phyloP scores from a whole-genome alignment of 139 green algal genomes.

The Picochlorum costavermella region DNA sequence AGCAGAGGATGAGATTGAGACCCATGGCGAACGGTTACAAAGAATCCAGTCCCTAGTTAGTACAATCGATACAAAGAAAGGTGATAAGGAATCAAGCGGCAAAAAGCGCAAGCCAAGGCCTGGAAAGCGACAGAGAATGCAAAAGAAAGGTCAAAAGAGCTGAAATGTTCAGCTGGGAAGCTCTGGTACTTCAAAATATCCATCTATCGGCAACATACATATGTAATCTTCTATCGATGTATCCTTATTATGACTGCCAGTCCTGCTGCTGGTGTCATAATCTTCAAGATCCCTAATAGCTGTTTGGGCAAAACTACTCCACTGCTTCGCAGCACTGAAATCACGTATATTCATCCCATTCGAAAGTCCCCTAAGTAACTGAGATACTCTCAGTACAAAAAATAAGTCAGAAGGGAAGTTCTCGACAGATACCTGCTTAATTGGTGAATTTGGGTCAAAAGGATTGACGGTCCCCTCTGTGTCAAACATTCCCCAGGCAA shows the following conservation, averaged over 20 bases:
- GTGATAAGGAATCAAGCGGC: neutral
- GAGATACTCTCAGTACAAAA: slow-evolving; percentile 86
- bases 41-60: neutral
- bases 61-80: neutral
- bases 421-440: slow-evolving; percentile 74
- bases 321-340: slow-evolving; percentile 68
- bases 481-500: slow-evolving; percentile 93
- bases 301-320: slow-evolving; percentile 50
- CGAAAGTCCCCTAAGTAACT: slow-evolving; percentile 73
- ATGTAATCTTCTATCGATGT: neutral
- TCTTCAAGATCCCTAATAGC: slow-evolving; percentile 31
- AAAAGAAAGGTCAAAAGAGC: neutral
- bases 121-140: neutral
- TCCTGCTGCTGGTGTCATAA: neutral
- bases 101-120: neutral
- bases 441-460: slow-evolving; percentile 69
- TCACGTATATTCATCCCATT: slow-evolving; percentile 72
- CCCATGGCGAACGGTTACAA: neutral
- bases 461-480: slow-evolving; percentile 77
- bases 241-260: neutral
- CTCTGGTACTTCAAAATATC: neutral
- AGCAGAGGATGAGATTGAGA: neutral
- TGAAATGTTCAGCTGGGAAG: neutral
- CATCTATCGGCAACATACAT: neutral
- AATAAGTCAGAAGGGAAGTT: slow-evolving; percentile 93